phyloP scores from a whole-genome alignment of 2,329 filamentous ascomycete genomes.

The Ceratocystis colombiana region DNA sequence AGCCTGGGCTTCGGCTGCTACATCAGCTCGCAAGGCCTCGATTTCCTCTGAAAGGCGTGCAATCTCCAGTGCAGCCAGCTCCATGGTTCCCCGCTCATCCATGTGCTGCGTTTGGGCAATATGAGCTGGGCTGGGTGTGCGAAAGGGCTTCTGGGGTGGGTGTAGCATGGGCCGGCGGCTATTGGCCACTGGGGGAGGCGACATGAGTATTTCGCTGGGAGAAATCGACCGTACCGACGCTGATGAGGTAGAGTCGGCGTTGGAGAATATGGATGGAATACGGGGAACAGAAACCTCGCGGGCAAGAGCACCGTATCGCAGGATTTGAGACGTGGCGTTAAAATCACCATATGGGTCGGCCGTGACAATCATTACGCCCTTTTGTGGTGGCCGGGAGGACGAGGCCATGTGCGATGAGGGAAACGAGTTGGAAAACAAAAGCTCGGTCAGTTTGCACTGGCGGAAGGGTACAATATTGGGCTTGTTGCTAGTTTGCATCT shows the following conservation, averaged over 20 bases:
- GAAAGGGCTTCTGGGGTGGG: constrained; percentile 13
- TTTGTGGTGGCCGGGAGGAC: constrained; percentile 58
- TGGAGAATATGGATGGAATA: constrained; percentile 62
- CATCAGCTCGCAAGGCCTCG: constrained; percentile 58
- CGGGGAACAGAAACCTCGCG: constrained; percentile 87
- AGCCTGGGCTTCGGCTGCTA: constrained; percentile 60
- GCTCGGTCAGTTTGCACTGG: constrained; percentile 75
- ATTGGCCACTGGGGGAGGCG: constrained; percentile 2
- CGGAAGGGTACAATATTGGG: constrained; percentile 66
- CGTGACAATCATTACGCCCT: constrained; percentile 90
- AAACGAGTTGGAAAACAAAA: constrained; percentile 82
- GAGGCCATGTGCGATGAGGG: constrained; percentile 43
- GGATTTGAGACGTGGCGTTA: constrained; percentile 91
- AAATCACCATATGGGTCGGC: constrained; percentile 89
- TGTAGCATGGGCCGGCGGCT: constrained; percentile 17
- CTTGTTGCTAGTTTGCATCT: constrained; percentile 84
- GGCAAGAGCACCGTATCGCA: constrained; percentile 86
- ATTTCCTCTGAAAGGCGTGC: constrained; percentile 67
- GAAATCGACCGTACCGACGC: constrained; percentile 15
- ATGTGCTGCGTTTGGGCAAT: constrained; percentile 31
- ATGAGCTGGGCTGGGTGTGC: constrained; percentile 16
- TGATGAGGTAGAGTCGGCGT: constrained; percentile 9
- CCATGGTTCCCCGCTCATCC: constrained; percentile 60
- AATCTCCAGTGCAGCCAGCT: constrained; percentile 71
- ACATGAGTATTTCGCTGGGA: constrained; percentile 13